Base-by-base conservation (phyloP, 2,329 filamentous ascomycete genomes). In the Nemania sp. region DNA sequence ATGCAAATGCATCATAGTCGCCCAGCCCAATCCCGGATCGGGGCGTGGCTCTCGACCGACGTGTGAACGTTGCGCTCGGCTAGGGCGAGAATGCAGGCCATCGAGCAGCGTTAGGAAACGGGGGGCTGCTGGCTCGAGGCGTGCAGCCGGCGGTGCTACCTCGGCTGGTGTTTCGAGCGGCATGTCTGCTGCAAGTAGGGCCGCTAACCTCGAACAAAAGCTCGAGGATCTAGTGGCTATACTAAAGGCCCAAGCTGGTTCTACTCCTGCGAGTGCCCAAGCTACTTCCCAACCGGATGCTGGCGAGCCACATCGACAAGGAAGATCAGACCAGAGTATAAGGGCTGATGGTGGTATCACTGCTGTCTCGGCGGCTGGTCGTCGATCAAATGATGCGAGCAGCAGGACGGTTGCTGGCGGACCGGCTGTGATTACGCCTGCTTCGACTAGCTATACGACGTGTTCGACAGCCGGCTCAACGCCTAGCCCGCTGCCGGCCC, bases 1-100 rank as follows among this genome's bases (percentile, higher is more conserved):
- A 64, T 82, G 82, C 74, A 83, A 82, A 74, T 84, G 82, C 69
- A 79, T 82, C 29, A 75, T 81, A 49, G 74, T 77, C 22, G 66
- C 72, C 2, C 72, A 53, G n/a, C 13, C 62, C 10, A 57, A 49
- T 27, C 45, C 65, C 10, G 63, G 64, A 11, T 22, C 64, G 1
- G 64, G 57, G 32, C 58, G 51, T 20, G 61, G 70, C 6, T 26
- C 64, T 11, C 24, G 51, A 20, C 58, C 56, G 18, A 68, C 56
- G 10, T 81, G 80, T 64, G 80, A 82, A 58, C 81, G 83, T 64
- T 85, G 83, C 52, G 74, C 79, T 55, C 80, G 82, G 5, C 73
- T 84, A 1, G 77, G 78, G 24, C 81, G 80, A 68, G 74, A 80
- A 54, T 84, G 83, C 67, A 74, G 77, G 20, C 79, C 82, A 11